Evolutionary conservation across 768 basidiomycete species (phyloP).

Genomic region (Chiua virens): DNA sequence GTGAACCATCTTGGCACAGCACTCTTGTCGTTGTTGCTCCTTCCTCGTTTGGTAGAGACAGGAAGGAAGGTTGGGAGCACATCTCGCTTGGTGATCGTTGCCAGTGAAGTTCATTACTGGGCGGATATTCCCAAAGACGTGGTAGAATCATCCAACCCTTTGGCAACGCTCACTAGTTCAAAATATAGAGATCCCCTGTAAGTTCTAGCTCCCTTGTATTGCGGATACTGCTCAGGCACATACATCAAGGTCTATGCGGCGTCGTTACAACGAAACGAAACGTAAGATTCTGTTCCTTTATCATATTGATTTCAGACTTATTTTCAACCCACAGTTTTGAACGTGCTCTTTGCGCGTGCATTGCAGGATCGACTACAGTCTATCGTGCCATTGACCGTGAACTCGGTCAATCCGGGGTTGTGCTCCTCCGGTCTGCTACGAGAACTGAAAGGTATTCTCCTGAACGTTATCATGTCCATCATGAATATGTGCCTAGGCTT

Average conservation of each 20-base stretch:
- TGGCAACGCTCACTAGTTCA: constrained; percentile 24
- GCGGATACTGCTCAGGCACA: background rate
- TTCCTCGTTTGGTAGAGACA: constrained; percentile 31
- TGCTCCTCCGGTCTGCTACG: constrained; percentile 29
- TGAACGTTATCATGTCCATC: background rate
- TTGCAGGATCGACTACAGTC: constrained; percentile 23
- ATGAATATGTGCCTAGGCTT: constrained; percentile 11
- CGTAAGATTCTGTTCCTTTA: constrained; percentile 11
- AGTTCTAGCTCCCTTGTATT: background rate
- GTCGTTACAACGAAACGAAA: constrained; percentile 29
- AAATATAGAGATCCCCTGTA: constrained; percentile 22
- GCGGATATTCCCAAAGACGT: constrained; percentile 19
- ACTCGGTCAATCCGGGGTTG: constrained; percentile 31
- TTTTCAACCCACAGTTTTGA: constrained; percentile 21
- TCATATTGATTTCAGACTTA: background rate
- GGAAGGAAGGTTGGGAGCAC: constrained; percentile 21
- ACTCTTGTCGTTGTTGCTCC: constrained; percentile 31
- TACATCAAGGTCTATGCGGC: constrained; percentile 9
- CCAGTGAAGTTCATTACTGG: constrained; percentile 30
- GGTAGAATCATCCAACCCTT: constrained; percentile 16
- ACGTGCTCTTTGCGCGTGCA: constrained; percentile 31
- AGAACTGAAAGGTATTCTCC: background rate
- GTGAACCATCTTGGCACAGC: constrained; percentile 36
- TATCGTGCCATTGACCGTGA: constrained; percentile 22
- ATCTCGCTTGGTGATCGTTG: constrained; percentile 31